Evolutionary conservation across 2,329 filamentous ascomycete species (phyloP), one percentile per base, ranked within the genome.

Genomic region (Neofusicoccum sp.): DNA sequence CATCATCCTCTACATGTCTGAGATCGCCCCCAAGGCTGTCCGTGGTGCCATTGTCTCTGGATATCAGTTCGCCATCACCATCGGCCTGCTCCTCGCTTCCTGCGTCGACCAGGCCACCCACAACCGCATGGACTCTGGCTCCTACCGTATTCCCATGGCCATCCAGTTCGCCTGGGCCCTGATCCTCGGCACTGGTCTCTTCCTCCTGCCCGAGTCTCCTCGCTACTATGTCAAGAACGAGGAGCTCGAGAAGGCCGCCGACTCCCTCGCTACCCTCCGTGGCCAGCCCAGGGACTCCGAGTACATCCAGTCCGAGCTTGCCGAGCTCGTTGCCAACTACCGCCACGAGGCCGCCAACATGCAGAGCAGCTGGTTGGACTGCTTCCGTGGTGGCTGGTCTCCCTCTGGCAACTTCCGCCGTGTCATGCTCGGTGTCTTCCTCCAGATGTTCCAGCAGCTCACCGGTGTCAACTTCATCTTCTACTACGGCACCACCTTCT

Each of bases 381-480:
- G 84, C 78, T 87, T 87, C 79, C 74, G 71, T 41, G 84, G 84
- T 54, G 80, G 78, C 53, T 81, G 76, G 71, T 74, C 79, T 62
- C 77, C 82, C 24, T 81, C 79, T 72, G 82, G 80, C 64, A 80
- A 81, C 66, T 64, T 80, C 16, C 78, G 79, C 65, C 76, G 77
- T 61, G 78, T 78, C 47, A 70, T 79, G 40, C 76, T 81, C 51
- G 79, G 78, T 54, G 77, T 78, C 57, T 75, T 75, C 28, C 69
- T 81, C 16, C 78, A 81, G 67, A 80, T 80, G 77, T 79, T 81
- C 76, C 78, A 80, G 64, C 79, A 80, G 68, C 79, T 84, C 85
- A 93, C 89, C 28, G 90, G 91, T 81, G 89, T 96, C 78, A 96
- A 96, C 83, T 96, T 93, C 78, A 90, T 93, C 81, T 63, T 74